Evolutionary conservation across 78 protist species (phyloP), one percentile per base, ranked within the genome.

Genomic region (Anaeramoeba flamelloides): DNA sequence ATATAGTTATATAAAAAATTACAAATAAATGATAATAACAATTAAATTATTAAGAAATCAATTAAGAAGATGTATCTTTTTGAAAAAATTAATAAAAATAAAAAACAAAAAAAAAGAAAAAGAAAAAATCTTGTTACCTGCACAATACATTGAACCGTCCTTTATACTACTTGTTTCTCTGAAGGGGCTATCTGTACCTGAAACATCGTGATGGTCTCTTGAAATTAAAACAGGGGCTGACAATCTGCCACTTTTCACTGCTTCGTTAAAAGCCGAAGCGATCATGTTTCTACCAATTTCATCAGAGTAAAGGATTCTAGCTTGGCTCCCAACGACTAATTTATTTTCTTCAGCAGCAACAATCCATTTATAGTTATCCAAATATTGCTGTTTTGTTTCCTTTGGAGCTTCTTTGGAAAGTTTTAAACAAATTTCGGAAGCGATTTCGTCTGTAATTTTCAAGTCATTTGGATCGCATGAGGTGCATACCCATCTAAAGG

Each of bases 401-500:
- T 22, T 86, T 41, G 82, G 86, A n/a, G 78, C 38, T 76, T 75
- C 86, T 31, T 38, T 39, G n/a, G 69, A 53, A 53, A 53, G 69
- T 53, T 53, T 8, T 26, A 17, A 76, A 36, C 78, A 76, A 22
- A 90, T 82, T 2, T 89, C 87, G 3, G 79, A 65, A 30, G 95
- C 92, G 39, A 92, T 89, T 4, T 34, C 34, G 76, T 92, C 95
- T 1, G 95, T 91, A 12, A 0, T 40, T 75, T 41, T 81, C n/a
- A 92, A 78, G 81, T 92, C 95, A 34, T 36, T 26, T 38, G 69
- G 79, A 2, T 65, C 36, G 17, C 91, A 82, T 36, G 83, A 40
- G 17, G 94, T 88, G 76, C 95, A 92, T 26, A 92, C 92, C 93
- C 95, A 92, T 36, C 95, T 84, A 90, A 92, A 92, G 40, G 95